Base-by-base conservation (phyloP, 768 basidiomycete genomes). In the Boletus rubescentipes region DNA sequence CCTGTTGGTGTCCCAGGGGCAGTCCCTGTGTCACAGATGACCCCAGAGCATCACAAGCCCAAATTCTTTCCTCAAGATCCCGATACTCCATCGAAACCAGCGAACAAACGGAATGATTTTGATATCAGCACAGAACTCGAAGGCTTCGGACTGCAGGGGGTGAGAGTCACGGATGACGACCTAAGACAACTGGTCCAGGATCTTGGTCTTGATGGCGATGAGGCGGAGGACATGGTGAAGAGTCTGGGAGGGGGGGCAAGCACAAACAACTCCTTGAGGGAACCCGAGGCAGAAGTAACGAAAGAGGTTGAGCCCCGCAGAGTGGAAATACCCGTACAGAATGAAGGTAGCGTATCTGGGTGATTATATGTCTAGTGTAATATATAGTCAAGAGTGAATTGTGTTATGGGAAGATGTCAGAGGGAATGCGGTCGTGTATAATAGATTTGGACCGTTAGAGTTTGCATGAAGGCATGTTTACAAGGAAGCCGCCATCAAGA, bases 1-100 rank as follows among this genome's bases (percentile, higher is more conserved):
- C 84, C 88, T 11, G 79, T 92, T 46, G 91, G 91, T 50, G 88
- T 93, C 7, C 89, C 92, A 3, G 91, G 91, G 4, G 91, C 88
- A 0, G 75, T 80, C 29, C 76, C 83, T 9, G 89, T 91, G 10
- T 72, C 84, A 9, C 82, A 92, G 65, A 92, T 92, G 86, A 87
- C 86, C 8, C 87, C 88, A n/a, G 82, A 86, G 37, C 86, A 78
- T 44, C 77, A 92, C 61, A 83, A 75, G 62, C 78, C 76, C 51
- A 80, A 82, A 62, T 75, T 83, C 43, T 75, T 83, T 37, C 77
- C 82, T 46, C 65, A 60, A 38, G 67, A 74, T 38, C 67, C 73
- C 0, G 63, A 69, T 12, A 78, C 77, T n/a, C 80, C 80, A 12
- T 66, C 77, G 42, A 80, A 75, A 54, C 80, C 84, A 4, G 77